Evolutionary conservation across 129 eudicot species (phyloP), one percentile per base, ranked within the genome.

Genomic region (Ambrosia trifida): DNA sequence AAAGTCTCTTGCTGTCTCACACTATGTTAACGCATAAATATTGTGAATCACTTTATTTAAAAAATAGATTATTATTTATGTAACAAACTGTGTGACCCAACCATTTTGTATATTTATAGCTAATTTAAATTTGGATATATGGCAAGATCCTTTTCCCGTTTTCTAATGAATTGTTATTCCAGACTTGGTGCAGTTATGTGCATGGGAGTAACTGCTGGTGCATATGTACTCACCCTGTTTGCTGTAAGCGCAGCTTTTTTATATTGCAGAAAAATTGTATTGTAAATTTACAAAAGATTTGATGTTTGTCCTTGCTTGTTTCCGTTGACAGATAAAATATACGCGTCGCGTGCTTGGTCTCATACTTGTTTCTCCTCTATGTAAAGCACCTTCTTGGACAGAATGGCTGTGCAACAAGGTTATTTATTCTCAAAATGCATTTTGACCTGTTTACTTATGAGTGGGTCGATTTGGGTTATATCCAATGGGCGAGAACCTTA

Each of bases 141-240:
- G 18, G 58, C 49, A 64, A 50, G 32, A 38, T 70, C 40, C 68
- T 62, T 64, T 11, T 24, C 3, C 35, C 32, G 1, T 58, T 75
- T 43, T 74, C 10, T 73, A 49, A 76, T 66, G 68, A 68, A 35
- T 64, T 68, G 33, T 20, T 76, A 63, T 49, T 80, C 17, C 88
- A 92, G 98, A 49, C 95, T 85, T 70, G 86, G 87, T 66, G 81
- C 87, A 13, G 98, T 92, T 74, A 92, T 92, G 96, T 89, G 96
- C 65, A 83, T 92, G 89, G 98, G 98, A 32, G 98, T 87, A 53
- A 89, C 98, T 59, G 95, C 98, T 80, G 98, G 98, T 78, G 98
- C 98, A 68, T 92, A 92, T 75, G 69, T 92, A 68, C 91, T 92
- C 53, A 87, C 93, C 50, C 78, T 92, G 44, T 92, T 89, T 83